Percentiles rank a stretch among this genome's conserved stretches.
phyloP scores from a whole-genome alignment of 2,329 filamentous ascomycete genomes.

The Ophiocordyceps australis region DNA sequence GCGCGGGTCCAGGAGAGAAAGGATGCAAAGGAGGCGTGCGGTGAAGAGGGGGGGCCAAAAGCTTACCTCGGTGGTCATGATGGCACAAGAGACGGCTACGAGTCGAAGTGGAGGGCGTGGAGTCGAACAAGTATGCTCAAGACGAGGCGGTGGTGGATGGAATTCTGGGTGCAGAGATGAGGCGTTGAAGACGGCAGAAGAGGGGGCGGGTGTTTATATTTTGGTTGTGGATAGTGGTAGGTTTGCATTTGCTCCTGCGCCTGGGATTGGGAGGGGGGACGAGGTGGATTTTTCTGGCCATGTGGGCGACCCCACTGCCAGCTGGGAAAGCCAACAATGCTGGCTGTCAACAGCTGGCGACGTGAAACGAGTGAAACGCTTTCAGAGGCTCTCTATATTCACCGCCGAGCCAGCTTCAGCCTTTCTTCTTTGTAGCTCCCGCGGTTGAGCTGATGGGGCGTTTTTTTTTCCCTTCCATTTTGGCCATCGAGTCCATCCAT shows the following conservation, averaged over 20 bases:
- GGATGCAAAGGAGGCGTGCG: constrained; percentile 1
- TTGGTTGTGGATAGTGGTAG: constrained; percentile 10
- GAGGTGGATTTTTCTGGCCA: too few species aligned
- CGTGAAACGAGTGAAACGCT: too few species aligned
- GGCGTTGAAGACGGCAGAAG: constrained; percentile 8
- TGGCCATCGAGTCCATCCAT: too few species aligned
- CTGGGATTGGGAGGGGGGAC: constrained; percentile 3
- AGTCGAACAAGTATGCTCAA: constrained; percentile 5
- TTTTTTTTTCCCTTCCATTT: too few species aligned
- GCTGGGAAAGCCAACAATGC: too few species aligned
- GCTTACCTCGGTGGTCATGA: constrained; percentile 17
- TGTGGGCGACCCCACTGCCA: too few species aligned
- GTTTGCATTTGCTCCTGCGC: too few species aligned
- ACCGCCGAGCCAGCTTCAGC: too few species aligned
- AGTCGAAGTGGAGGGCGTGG: neutral
- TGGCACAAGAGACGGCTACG: constrained; percentile 1
- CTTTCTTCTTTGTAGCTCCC: too few species aligned
- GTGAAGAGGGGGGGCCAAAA: constrained; percentile 1
- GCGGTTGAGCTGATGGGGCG: too few species aligned
- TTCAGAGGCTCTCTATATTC: too few species aligned
- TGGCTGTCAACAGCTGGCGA: too few species aligned
- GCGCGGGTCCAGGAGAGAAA: constrained; percentile 1
- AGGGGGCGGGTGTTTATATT: constrained; percentile 12
- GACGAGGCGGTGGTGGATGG: constrained; percentile 7
- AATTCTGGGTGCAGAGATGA: constrained; percentile 5